Evolutionary conservation across 192 early-diverging fungal genomes (phyloP), one percentile per base, ranked within the genome.

Genomic region (Rhizophagus clarus): DNA sequence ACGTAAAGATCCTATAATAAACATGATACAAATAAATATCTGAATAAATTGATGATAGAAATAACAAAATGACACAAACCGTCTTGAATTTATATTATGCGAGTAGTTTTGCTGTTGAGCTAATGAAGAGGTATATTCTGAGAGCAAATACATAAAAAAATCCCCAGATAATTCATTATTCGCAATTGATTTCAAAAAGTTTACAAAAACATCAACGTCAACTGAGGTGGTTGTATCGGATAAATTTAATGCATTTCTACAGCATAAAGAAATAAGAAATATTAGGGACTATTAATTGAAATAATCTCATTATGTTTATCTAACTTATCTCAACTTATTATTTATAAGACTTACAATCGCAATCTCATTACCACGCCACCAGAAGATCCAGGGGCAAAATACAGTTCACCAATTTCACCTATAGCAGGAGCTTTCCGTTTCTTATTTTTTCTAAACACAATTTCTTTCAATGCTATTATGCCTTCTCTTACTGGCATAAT

Each of bases 71-170:
- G 37, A 40, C 31, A 68, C 72, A 72, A 84, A 90, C 89, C 79
- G 82, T 82, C 85, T 87, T 67, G 89, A 87, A 61, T 86, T 80
- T 63, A 83, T 74, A 10, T 73, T 73, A 28, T 79, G 70, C 29
- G 71, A 34, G 8, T 7, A 64, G 3, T 40, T 40, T 40, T 29
- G 22, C 22, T 77, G 84, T 62, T 80, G 84, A 73, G 81, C 75
- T 86, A 84, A 80, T 60, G 90, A 81, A 56, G 87, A 83, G 68
- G 87, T 84, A 79, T 95, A 94, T 66, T 94, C 90, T 60, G 93
- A 92, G 64, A 96, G 77, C 37, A 97, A 80, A 69, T 87, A 88
- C 75, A 97, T 86, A 80, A 95, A 97, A 24, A 97, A 83, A 61
- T 91, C 93, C 31, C 93, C 93, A 1, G 88, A 76, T 1, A 96